Evolutionary conservation across 352 stramenopile genomes (phyloP), one percentile per base, ranked within the genome.

Genomic region (Phytophthora crassamura): DNA sequence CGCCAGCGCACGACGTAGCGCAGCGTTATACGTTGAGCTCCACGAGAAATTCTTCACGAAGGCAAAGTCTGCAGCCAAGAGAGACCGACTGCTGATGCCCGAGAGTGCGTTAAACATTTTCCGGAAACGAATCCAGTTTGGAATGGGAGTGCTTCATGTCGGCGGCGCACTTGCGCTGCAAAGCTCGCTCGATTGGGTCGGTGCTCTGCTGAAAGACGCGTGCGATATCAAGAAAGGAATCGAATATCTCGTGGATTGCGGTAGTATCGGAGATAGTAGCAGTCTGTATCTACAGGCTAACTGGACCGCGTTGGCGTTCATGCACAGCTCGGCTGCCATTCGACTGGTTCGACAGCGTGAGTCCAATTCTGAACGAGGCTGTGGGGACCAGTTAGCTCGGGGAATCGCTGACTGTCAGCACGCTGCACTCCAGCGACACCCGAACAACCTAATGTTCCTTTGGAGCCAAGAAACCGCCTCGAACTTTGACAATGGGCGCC

Each of bases 221-320:
- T 53, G 52, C 39, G 59, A 80, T 39, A 55, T 67, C 18, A 72
- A 59, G 10, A 72, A 54, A 20, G 74, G 71, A 0, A 38, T 82
- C 0, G 52, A 74, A 18, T 58, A 69, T 43, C 57, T 82, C 10
- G 20, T 82, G 11, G 43, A 54, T 22, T 74, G 63, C 40, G 34
- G 62, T 4, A 40, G 28, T 18, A 42, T 45, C n/a, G 16, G 20
- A 39, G 33, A 54, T 32, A 46, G 45, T 20, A 35, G 7, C 4
- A 11, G 43, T 2, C 6, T 25, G 4, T 48, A 65, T 40, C 35
- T 63, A 34, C 71, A 69, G 34, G 43, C 52, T 4, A 67, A 75
- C 16, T 82, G 74, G 74, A 57, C 72, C 11, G 60, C 74, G 1
- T 53, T 82, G 30, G 58, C 53, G 15, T 51, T 82, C 14, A 75